phyloP scores from a whole-genome alignment of 1,284 basidiomycete species.

The Coniferiporia weirii region DNA sequence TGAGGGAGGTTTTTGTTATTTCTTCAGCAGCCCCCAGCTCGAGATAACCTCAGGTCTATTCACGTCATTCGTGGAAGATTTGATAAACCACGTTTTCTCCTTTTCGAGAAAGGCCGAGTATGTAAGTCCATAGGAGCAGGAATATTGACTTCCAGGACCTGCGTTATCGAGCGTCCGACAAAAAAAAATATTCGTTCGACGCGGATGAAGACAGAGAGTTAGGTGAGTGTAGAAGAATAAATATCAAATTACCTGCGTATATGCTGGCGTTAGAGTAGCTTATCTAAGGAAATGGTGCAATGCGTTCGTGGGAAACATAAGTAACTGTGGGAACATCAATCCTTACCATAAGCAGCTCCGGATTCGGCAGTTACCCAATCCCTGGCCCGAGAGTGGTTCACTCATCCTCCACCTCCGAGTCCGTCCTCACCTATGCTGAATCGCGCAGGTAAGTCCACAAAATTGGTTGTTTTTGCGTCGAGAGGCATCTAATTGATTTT shows the following conservation, averaged over 20 bases:
- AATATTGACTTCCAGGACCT: not conserved
- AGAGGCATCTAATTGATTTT: not conserved
- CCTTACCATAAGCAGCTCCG: not conserved
- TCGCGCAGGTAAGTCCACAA: conserved; percentile 7
- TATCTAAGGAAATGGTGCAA: not conserved
- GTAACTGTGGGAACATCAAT: not conserved
- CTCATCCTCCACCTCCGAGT: not conserved
- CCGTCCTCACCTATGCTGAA: conserved; percentile 7
- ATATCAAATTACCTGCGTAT: not conserved
- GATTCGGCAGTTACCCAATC: not conserved
- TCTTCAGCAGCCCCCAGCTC: no score
- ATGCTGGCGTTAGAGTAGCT: not conserved
- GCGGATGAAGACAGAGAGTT: not conserved
- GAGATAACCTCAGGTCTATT: no score
- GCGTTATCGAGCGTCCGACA: not conserved
- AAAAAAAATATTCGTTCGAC: not conserved
- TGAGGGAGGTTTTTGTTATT: no score
- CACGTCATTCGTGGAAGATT: not conserved
- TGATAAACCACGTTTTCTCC: not conserved
- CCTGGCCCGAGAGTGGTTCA: not conserved
- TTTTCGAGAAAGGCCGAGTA: not conserved
- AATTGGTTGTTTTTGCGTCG: not conserved
- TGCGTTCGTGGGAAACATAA: not conserved
- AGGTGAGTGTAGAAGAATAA: not conserved
- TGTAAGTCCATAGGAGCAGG: not conserved